A percentile compares a stretch with the other conserved stretches of the same genome.
These are phyloP conservation scores for Stemphylium lycopersici DNA, from an alignment of 2,329 filamentous ascomycete genomes.

Conservation along the genomic window DNA sequence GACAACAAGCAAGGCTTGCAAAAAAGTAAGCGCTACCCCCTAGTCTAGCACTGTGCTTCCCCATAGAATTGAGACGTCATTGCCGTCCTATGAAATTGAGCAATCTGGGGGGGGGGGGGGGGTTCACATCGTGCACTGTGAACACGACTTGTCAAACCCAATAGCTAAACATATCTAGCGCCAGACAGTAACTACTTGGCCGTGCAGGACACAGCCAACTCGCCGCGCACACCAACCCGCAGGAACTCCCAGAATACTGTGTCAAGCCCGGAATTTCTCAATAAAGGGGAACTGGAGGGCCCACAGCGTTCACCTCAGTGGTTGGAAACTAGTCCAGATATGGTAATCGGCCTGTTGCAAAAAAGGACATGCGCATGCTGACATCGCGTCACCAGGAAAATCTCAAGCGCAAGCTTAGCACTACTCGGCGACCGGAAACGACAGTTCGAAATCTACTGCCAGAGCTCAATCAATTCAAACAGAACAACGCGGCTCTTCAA, in stretches of 20 bases:
- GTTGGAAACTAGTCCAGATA: constrained; percentile 36
- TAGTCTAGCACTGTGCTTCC: constrained; percentile 2
- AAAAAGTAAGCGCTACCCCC: constrained; percentile 31
- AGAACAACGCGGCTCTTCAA: constrained; percentile 43
- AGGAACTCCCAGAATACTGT: constrained; percentile 23
- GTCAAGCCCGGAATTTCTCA: constrained; percentile 28
- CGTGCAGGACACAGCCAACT: constrained; percentile 31
- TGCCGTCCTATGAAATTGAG: background rate
- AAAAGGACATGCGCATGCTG: background rate
- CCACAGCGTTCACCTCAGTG: constrained; percentile 32
- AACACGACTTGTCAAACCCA: constrained; percentile 13
- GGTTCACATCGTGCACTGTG: constrained; percentile 12
- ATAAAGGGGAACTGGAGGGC: constrained; percentile 31
- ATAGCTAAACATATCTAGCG: constrained; percentile 28
- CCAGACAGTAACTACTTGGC: constrained; percentile 38
- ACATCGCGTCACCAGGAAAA: constrained; percentile 25
- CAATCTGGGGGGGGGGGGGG: too few species aligned
- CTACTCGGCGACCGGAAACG: constrained; percentile 41
- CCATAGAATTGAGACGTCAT: background rate
- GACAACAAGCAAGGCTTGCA: constrained; percentile 29
- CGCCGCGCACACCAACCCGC: constrained; percentile 28
- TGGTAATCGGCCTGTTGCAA: constrained; percentile 11
- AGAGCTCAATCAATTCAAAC: constrained; percentile 48
- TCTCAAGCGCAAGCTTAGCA: constrained; percentile 48
- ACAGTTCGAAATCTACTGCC: constrained; percentile 43